These are phyloP conservation scores for Tetrapisispora pingtungensis DNA, from an alignment of 805 yeast genomes.

Conservation along the genomic window DNA sequence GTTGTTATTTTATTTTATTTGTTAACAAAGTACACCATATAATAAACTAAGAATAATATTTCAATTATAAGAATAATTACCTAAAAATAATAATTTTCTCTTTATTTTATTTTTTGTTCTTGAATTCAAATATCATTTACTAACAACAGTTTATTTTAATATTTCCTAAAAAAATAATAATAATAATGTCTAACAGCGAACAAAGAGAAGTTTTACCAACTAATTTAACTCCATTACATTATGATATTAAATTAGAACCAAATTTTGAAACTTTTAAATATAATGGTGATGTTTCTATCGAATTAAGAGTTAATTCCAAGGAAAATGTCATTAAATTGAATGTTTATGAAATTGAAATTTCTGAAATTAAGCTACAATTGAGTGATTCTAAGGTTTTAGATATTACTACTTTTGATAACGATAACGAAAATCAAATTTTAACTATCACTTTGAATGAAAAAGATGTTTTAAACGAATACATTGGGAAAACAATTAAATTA, in stretches of 20 bases:
- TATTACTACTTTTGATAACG: conserved; percentile 15
- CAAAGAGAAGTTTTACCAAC: conserved; percentile 45
- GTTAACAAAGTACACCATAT: too few relatives aligned
- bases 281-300: conserved; percentile 45
- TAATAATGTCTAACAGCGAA: background rate
- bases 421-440: conserved; percentile 52
- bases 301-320: conserved; percentile 41
- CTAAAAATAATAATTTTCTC: background rate
- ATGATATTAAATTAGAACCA: conserved; percentile 59
- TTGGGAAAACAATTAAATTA: conserved; percentile 32
- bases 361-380: conserved; percentile 34
- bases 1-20: too few relatives aligned
- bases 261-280: conserved; percentile 48
- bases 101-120: background rate
- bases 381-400: conserved; percentile 35
- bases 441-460: conserved; percentile 15
- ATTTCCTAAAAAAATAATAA: too few relatives aligned
- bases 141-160: too few relatives aligned
- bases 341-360: conserved; percentile 53
- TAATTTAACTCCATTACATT: conserved; percentile 63
- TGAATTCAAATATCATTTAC: background rate
- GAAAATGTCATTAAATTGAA: conserved; percentile 44
- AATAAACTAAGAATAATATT: too few relatives aligned
- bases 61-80: too few relatives aligned
- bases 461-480: conserved; percentile 38